Base-by-base conservation (phyloP, 140 eudicot genomes). In the Flaveria floridana region DNA sequence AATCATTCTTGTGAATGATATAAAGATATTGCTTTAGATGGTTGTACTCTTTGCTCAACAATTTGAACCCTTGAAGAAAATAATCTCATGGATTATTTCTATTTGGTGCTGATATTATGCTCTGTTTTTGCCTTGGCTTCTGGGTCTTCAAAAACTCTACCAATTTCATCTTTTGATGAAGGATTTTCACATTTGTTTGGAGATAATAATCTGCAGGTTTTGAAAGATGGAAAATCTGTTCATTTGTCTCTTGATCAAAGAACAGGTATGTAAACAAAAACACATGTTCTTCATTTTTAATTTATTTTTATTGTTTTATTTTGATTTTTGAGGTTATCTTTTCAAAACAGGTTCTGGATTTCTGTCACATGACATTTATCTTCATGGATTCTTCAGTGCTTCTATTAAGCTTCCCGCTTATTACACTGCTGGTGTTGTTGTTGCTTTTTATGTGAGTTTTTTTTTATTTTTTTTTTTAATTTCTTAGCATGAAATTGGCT, bases 391-490 rank as follows among this genome's bases (percentile, higher is more conserved):
- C 86, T 92, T 92, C 83, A 92, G 97, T 79, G 96, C 97, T 66
- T 87, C 97, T 12, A 87, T 92, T 6, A 92, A 89, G 85, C 89
- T 92, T 18, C 97, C 97, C 71, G 88, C 97, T 67, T 94, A 91
- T 85, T 91, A 91, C 72, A 87, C 92, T 28, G 97, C 97, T 78
- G 97, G 97, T 71, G 96, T 87, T 68, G 97, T 92, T 20, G 95
- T 92, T 77, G 96, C 97, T 26, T 92, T 92, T 79, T 92, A 92
- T 89, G 97, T 92, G 69, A 89, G 97, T 12, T 41, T 59, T 56
- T 56, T 37, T 1, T 34, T 34, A 5, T 34, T 4, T 34, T 34
- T 23, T 23, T 21, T 21, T 21, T 21, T 21, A 4, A 4, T 34
- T 5, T 34, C 8, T 34, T 34, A 5, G 37, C 37, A 30, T 30